Base-by-base conservation (phyloP, 2,329 filamentous ascomycete genomes). In the Helotiales sp. region DNA sequence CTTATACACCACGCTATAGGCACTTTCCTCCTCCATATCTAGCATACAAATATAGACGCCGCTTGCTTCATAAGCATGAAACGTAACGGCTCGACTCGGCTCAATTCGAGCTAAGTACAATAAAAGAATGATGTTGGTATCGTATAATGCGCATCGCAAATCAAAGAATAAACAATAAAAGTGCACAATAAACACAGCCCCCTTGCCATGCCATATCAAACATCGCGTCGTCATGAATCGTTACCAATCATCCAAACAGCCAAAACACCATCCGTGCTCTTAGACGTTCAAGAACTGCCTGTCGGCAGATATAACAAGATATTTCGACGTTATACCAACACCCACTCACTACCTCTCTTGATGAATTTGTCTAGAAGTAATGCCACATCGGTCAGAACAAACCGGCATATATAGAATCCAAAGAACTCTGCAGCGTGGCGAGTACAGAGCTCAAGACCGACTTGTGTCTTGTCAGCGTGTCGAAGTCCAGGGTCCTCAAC, bases 381-480 rank as follows among this genome's bases (percentile, higher is more conserved):
- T 36, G 86, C 83, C 60, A 99, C 77, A 73, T 99, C 95, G 3
- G 86, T 81, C 60, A 99, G 78, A n/a, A 93, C 92, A 72, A 99
- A 99, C 17, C 95, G 88, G 74, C 93, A 97, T 27, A 99, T 83
- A 72, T 95, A 98, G 74, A 99, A 97, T 15, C 89, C 93, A 72
- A 99, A 99, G 75, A 99, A 99, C 74, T 99, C 95, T 31, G 93
- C 91, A 7, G 93, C 95, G 73, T 97, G 93, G 38, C 93, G 85
- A 33, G 92, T 92, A 71, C 91, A 95, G 38, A 99, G 82, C 75
- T 99, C 95, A 31, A 99, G 83, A 9, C 95, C 95, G 53, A 99
- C 93, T 71, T 97, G 93, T 8, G 95, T 98, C 69, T 91, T 92
- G 66, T 93, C 93, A 17, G 91, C 92, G 74, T 95, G 91, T 66